These are phyloP conservation scores for Geotrichum cucujoidarum DNA, from an alignment of 1,139 yeast species.

Conservation along the genomic window DNA sequence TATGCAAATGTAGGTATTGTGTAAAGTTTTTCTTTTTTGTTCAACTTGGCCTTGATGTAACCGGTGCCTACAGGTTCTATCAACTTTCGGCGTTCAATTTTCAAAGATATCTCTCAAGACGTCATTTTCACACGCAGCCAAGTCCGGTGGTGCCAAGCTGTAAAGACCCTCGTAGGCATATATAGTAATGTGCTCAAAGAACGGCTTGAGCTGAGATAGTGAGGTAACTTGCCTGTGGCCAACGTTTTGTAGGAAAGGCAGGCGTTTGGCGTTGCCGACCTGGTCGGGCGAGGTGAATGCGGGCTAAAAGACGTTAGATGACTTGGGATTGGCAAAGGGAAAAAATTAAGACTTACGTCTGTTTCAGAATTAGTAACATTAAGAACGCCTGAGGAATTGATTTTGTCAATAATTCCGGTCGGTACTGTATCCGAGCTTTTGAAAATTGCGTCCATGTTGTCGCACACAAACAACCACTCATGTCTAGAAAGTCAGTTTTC, in stretches of 20 bases:
- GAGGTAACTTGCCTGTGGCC: constrained; percentile 9
- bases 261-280: background rate
- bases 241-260: constrained; percentile 17
- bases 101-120: constrained; percentile 50
- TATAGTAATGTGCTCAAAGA: constrained; percentile 67
- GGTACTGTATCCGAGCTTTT: constrained; percentile 37
- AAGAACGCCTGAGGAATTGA: constrained; percentile 29
- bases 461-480: constrained; percentile 83
- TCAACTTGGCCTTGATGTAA: too few relatives aligned
- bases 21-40: too few relatives aligned
- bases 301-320: too few relatives aligned
- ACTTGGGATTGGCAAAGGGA: too few relatives aligned
- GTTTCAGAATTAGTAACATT: too few relatives aligned
- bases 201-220: constrained; percentile 54
- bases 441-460: constrained; percentile 60
- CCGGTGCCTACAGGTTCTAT: too few relatives aligned
- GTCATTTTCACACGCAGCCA: constrained; percentile 49
- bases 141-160: constrained; percentile 49
- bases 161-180: constrained; percentile 70
- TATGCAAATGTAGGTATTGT: too few relatives aligned
- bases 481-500: constrained; percentile 31
- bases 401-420: constrained; percentile 40
- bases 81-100: too few relatives aligned
- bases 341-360: too few relatives aligned
- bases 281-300: background rate